Evolutionary conservation across 2,329 filamentous ascomycete species (phyloP).

Genomic region (Trichoderma sp.): DNA sequence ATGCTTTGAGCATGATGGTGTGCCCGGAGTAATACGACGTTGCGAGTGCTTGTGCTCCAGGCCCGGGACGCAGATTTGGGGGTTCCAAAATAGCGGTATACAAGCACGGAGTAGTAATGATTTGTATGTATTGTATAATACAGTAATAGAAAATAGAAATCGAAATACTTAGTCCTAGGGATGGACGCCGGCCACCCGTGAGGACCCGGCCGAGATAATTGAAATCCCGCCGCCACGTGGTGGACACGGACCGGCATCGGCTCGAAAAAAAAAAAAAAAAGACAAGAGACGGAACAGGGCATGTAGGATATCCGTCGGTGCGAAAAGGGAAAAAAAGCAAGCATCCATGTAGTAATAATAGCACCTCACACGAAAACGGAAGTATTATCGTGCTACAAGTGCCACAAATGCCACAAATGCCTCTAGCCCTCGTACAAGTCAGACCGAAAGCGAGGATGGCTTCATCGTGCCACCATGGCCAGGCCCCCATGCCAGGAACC

Average conservation of each 20-base stretch:
- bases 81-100: neutral
- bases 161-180: neutral
- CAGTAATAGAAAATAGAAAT: neutral
- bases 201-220: neutral
- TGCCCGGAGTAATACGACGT: neutral
- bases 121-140: neutral
- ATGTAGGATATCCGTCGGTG: neutral
- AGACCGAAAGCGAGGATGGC: conserved; percentile 6
- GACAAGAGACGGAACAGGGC: neutral
- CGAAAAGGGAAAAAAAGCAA: neutral
- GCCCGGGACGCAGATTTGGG: neutral
- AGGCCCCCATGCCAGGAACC: conserved; percentile 8
- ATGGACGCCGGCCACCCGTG: neutral
- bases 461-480: neutral
- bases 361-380: too few relatives aligned
- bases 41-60: neutral
- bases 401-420: too few relatives aligned
- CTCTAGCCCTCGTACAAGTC: neutral
- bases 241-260: neutral
- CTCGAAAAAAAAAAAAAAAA: neutral
- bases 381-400: too few relatives aligned
- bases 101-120: neutral
- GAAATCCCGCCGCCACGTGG: conserved; percentile 10
- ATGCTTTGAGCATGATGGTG: neutral
- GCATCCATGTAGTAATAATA: too few relatives aligned